Conservation (phyloP, 306 rosid species). For the Vachellia collinsii region DNA sequence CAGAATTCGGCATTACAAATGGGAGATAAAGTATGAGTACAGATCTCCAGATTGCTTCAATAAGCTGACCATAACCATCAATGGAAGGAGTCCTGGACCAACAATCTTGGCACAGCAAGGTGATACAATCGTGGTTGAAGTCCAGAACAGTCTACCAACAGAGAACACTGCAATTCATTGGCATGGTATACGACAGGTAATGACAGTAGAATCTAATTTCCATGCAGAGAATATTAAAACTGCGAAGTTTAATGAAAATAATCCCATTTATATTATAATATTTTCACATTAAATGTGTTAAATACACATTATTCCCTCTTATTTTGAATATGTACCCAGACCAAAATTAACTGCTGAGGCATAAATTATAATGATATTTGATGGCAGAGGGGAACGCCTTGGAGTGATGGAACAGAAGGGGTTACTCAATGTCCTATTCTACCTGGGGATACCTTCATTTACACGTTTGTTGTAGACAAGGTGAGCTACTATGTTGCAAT, state of each 20-base stretch:
- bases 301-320: too few species aligned
- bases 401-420: constrained; percentile 63
- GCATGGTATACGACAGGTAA: constrained; percentile 65
- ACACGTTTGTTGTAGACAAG: constrained; percentile 59
- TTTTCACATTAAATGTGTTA: too few species aligned
- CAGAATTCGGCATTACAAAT: constrained; percentile 41
- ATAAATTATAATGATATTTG: background rate
- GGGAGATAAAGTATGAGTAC: constrained; percentile 52
- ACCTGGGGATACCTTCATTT: constrained; percentile 59
- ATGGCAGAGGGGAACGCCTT: constrained; percentile 56
- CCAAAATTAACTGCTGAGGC: background rate
- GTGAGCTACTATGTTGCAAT: constrained; percentile 9
- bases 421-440: constrained; percentile 60
- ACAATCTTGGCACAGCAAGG: constrained; percentile 52
- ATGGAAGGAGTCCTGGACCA: constrained; percentile 63
- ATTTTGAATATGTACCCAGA: too few species aligned
- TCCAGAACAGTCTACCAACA: constrained; percentile 49
- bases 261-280: background rate
- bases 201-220: background rate
- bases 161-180: constrained; percentile 63
- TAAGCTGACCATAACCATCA: constrained; percentile 47
- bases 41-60: constrained; percentile 60
- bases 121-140: constrained; percentile 57
- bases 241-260: background rate
- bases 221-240: background rate